Evolutionary conservation across 1,284 basidiomycete species (phyloP), one percentile per base, ranked within the genome.

Genomic region (Rugosomyces carneus): DNA sequence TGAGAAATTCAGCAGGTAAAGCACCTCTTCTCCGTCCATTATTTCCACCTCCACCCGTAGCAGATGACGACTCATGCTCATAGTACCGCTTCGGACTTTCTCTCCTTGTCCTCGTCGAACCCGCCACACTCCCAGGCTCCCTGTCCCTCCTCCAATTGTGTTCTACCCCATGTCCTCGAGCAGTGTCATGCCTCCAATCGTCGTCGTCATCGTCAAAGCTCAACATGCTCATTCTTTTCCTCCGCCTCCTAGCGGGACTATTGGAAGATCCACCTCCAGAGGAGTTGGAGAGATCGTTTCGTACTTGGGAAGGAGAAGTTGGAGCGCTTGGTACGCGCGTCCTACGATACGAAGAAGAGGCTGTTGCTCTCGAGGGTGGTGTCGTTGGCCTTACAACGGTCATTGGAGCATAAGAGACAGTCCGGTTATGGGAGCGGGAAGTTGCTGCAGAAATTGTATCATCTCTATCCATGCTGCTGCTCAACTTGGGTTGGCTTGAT

Each of bases 1-100:
- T 70, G 23, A 71, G 66, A 58, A 84, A 86, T 57, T 86, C 83
- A 34, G 65, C 67, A 0, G 84, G 84, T 48, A 87, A 57, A n/a
- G 70, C 71, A 48, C 62, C 71, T 51, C 73, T 70, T 36, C 66
- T 68, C 42, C 63, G 66, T n/a, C 52, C 58, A 40, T 57, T 61
- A 0, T 66, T 53, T 37, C 24, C 45, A 26, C 16, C 75, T 70
- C 5, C 73, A 74, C 13, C 77, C 78, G 38, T 82, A 77, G 29
- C n/a, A 34, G 29, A 5, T 15, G 31, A 34, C 3, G 23, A n/a
- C 3, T 37, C 40, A 19, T 34, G 15, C n/a, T 34, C 31, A 16
- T 34, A 8, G 15, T 20, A 8, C 8, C 9, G 29, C 10, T 18
- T 31, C 2, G 48, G 51, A 34, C 51, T 50, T 3, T 32, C 37